Percentiles rank a stretch among this genome's conserved stretches.
Conservation (phyloP, 352 stramenopile species). For the Phytophthora idaei region DNA sequence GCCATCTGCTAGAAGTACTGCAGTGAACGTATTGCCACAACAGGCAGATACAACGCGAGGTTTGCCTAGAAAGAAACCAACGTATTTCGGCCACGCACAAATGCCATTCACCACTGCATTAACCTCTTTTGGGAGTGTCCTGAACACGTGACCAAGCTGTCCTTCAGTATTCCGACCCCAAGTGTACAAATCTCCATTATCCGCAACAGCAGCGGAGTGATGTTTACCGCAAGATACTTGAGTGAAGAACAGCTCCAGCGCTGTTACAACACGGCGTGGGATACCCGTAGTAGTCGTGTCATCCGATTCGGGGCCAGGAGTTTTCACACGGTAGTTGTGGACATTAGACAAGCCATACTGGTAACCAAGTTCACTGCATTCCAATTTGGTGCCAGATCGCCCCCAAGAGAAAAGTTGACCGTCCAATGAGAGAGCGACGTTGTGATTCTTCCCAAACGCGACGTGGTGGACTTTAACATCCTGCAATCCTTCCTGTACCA, state of each 20-base stretch:
- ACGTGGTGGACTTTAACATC: slow-evolving; percentile 61
- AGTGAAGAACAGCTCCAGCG: slow-evolving; percentile 57
- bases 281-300: slow-evolving; percentile 21
- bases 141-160: slow-evolving; percentile 73
- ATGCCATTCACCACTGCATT: slow-evolving; percentile 56
- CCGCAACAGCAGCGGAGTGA: slow-evolving; percentile 78
- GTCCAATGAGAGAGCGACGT: slow-evolving; percentile 61
- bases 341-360: slow-evolving; percentile 18
- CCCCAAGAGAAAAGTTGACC: slow-evolving; percentile 75
- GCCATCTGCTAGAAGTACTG: slow-evolving; percentile 65
- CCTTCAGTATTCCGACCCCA: slow-evolving; percentile 90
- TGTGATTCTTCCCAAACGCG: slow-evolving; percentile 59
- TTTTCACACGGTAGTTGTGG: slow-evolving; percentile 17
- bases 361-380: slow-evolving; percentile 53
- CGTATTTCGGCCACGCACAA: slow-evolving; percentile 80
- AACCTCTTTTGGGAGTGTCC: slow-evolving; percentile 35
- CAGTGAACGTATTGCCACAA: slow-evolving; percentile 84
- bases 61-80: slow-evolving; percentile 57
- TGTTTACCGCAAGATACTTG: slow-evolving; percentile 70
- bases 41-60: slow-evolving; percentile 48
- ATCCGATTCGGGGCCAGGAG: slow-evolving; percentile 24
- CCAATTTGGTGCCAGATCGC: slow-evolving; percentile 26
- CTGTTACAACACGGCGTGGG: slow-evolving; percentile 42
- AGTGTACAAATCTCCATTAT: slow-evolving; percentile 87
- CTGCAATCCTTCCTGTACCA: slow-evolving; percentile 40